Evolutionary conservation across 2,329 filamentous ascomycete species (phyloP), one percentile per base, ranked within the genome.

Genomic region (Fusarium metavorans): DNA sequence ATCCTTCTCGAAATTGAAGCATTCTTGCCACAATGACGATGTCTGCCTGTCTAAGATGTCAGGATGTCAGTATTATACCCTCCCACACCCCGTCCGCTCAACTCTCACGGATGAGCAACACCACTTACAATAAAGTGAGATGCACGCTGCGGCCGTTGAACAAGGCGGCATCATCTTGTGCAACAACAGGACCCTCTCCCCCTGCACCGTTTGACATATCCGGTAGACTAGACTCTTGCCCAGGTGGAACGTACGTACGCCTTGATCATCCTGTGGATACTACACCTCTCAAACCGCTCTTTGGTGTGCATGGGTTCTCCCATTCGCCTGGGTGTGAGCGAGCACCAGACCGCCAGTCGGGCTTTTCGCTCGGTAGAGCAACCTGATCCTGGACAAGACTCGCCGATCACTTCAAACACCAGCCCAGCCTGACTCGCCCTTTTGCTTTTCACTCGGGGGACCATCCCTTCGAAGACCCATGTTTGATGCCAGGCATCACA

Each of bases 311-410:
- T 48, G 48, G 60, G 57, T 39, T 72, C 64, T 48, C 68, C 60
- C 71, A 74, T 59, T 27, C 48, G 30, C 61, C 67, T 68, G 71
- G 67, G 58, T 71, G 73, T 35, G 67, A 59, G 63, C 64, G 48
- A 73, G 43, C 20, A 58, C 54, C 64, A 74, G 72, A 74, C 72
- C 72, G 72, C 72, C 72, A 75, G 72, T 75, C 72, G 72, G 68
- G 52, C 68, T 72, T 75, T 58, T 66, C 72, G 73, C 61, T 69
- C 68, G 72, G 72, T 52, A 72, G 69, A 70, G 58, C 58, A 59
- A 52, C 66, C 56, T 70, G 61, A 73, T 70, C 72, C 72, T 50
- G 63, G 72, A 13, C 68, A 69, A 35, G 56, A 52, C 41, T 35
- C 45, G 41, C 41, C 34, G 60, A 65, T 39, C 67, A 56, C 41